A percentile compares a stretch with the other conserved stretches of the same genome.
Conservation (phyloP, 495 filamentous ascomycete species). For the Trichoderma gamsii region DNA sequence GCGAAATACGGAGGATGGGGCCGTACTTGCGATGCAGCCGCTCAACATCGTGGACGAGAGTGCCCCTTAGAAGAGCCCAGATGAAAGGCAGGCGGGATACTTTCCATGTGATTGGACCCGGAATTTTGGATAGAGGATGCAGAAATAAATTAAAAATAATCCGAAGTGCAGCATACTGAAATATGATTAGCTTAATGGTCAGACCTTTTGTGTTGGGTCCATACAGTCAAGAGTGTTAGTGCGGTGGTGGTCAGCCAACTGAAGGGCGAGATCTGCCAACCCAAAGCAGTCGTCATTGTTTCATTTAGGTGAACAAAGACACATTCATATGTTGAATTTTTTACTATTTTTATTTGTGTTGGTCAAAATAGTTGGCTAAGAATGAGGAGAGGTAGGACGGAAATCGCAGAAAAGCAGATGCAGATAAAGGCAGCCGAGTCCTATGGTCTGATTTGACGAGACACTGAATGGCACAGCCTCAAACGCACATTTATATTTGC, state of each 20-base stretch:
- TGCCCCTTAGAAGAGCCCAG: constrained; percentile 21
- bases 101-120: constrained; percentile 43
- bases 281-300: not conserved
- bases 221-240: not conserved
- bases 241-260: not conserved
- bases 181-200: not conserved
- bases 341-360: too few relatives aligned
- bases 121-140: constrained; percentile 42
- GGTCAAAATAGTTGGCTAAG: too few relatives aligned
- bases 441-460: too few relatives aligned
- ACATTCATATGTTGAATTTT: too few relatives aligned
- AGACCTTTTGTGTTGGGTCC: not conserved
- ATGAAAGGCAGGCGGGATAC: constrained; percentile 37
- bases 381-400: too few relatives aligned
- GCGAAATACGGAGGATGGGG: constrained; percentile 49
- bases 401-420: too few relatives aligned
- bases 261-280: not conserved
- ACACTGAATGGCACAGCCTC: too few relatives aligned
- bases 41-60: constrained; percentile 25
- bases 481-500: too few relatives aligned
- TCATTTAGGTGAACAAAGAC: not conserved
- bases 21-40: constrained; percentile 46
- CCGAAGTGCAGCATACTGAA: constrained; percentile 20
- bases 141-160: constrained; percentile 42
- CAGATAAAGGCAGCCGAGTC: too few relatives aligned